phyloP scores from a whole-genome alignment of 371 early-diverging fungal species.

The Mortierella sp. region DNA sequence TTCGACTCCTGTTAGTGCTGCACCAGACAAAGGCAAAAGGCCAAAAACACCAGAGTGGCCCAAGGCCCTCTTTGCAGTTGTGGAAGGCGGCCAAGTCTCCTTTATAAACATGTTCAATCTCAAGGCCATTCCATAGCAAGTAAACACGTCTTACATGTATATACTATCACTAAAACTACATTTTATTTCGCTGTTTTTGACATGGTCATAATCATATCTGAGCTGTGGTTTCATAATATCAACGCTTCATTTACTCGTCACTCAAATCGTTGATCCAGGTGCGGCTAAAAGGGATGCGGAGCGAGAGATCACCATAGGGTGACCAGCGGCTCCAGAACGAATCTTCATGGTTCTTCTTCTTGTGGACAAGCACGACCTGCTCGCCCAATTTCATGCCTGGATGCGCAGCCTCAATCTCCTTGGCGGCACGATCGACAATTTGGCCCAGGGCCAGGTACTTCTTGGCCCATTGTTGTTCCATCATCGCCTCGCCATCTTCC shows the following conservation, averaged over 20 bases:
- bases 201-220: too few species aligned
- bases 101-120: constrained; percentile 31
- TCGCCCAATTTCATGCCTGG: constrained; percentile 39
- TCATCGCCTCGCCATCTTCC: constrained; percentile 41
- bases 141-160: too few species aligned
- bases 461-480: constrained; percentile 34
- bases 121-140: constrained; percentile 8
- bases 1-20: neutral
- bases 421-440: constrained; percentile 44
- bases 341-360: constrained; percentile 16
- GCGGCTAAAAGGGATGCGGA: constrained; percentile 48
- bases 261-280: constrained; percentile 48
- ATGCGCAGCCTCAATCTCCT: constrained; percentile 36
- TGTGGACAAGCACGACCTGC: constrained; percentile 50
- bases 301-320: constrained; percentile 31
- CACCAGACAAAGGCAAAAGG: constrained; percentile 22
- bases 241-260: constrained; percentile 5
- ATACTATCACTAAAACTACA: too few species aligned
- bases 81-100: constrained; percentile 46
- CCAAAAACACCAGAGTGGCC: constrained; percentile 28
- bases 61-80: constrained; percentile 41
- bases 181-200: too few species aligned
- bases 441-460: constrained; percentile 44
- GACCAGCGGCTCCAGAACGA: constrained; percentile 38
- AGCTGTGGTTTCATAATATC: neutral